Evolutionary conservation across 345 rosid genomes (phyloP), one percentile per base, ranked within the genome.

Genomic region (Salix brachista): DNA sequence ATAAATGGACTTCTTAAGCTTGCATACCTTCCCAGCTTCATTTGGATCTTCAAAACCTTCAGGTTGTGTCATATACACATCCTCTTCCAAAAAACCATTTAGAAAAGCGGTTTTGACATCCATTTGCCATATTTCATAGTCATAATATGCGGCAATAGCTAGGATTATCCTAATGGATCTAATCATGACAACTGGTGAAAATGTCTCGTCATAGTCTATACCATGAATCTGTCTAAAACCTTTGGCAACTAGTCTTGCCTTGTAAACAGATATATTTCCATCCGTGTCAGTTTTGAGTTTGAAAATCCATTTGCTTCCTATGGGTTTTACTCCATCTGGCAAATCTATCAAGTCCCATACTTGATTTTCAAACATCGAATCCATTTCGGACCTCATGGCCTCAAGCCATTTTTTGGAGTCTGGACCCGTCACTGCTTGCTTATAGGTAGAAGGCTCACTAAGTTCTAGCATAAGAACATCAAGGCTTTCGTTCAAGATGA

Each of bases 291-390:
- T 28, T 26, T 66, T 36, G 18, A 66, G 28, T 36, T 58, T 58
- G 26, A 66, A 66, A 66, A 36, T 30, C 69, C 69, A 66, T 66
- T 26, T 28, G 69, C 8, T 19, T 30, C 60, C 60, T 16, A 41
- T 69, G 28, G 30, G 18, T 23, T 41, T 41, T 3, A 44, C 28
- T 25, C 69, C 69, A 18, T 77, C 65, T 21, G 69, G 70, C 62
- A 62, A 48, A 19, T 76, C 70, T 13, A 77, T 69, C 80, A 80
- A 77, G 58, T 37, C 46, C 77, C 70, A 80, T 5, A 80, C 78
- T 72, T 83, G 65, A 65, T 83, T 80, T 12, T 39, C 14, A 9
- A 32, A 77, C 77, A 80, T 77, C 74, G 79, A 80, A 17, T 74
- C 68, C 69, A 78, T 71, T 25, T 72, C 21, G 1, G 50, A 72